Evolutionary conservation across 2,329 filamentous ascomycete species (phyloP), one percentile per base, ranked within the genome.

Genomic region (Diaporthe ilicicola): DNA sequence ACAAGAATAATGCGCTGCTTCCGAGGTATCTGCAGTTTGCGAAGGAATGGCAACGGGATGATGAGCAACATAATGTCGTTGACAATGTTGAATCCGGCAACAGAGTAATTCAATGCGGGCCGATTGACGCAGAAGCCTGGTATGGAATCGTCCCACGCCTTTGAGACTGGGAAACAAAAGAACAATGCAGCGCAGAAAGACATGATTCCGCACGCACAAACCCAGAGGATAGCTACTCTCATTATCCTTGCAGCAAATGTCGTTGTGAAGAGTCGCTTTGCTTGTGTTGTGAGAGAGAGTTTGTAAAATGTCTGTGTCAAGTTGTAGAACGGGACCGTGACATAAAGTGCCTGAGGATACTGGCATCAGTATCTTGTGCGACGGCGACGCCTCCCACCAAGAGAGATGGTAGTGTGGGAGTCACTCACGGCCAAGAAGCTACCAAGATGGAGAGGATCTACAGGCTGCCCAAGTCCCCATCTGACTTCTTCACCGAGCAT

Each of bases 1-100:
- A 76, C 80, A 75, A 87, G 76, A 1, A 82, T 82, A n/a, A 84
- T 73, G 32, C 83, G 82, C 59, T 85, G 83, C 32, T 77, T 79
- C 68, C 78, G 78, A 0, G 81, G 78, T 13, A 84, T 79, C 48
- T 81, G 76, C 8, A 83, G 76, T 76, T 76, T 13, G 79, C 27
- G 75, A 17, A 80, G 75, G 32, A 79, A 70, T 10, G 78, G 77
- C 8, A 79, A 71, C 1, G 78, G 79, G 2, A 79, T 69, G 1
- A 74, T 70, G 3, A 76, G 74, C 24, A 79, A 74, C 13, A 78
- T 67, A 48, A 79, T 42, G 19, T 80, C 79, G 10, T 77, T 78
- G 4, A 75, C 12, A 56, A 79, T 78, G 67, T 80, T 80, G 46
- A 78, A 67, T 0, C 72, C 78, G 34, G 76, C 78, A 2, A 80